A percentile compares a stretch with the other conserved stretches of the same genome.
These are phyloP conservation scores for Xylaria sp. DNA, from an alignment of 2,329 filamentous ascomycete genomes.

Conservation along the genomic window DNA sequence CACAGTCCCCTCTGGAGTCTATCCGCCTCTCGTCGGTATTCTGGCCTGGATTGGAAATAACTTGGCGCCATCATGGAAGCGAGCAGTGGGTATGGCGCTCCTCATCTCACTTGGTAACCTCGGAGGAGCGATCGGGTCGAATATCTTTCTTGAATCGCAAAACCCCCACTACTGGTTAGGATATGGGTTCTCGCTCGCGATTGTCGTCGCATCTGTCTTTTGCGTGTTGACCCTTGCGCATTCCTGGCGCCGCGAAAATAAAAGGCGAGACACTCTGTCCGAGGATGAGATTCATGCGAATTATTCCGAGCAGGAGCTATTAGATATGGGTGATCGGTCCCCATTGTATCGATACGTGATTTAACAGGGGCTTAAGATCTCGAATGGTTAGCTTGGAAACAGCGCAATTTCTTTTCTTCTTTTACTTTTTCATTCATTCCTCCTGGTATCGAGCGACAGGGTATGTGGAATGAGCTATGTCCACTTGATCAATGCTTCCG, in stretches of 20 bases:
- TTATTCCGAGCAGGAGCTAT: slow-evolving; percentile 6
- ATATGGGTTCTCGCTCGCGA: slow-evolving; percentile 3
- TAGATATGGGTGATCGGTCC: slow-evolving; percentile 4
- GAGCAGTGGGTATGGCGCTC: slow-evolving; percentile 1
- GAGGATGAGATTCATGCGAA: background rate
- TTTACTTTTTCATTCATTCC: no score
- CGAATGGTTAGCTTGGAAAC: background rate
- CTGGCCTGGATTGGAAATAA: slow-evolving; percentile 6
- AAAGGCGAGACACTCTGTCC: background rate
- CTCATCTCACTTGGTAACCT: slow-evolving; percentile 1
- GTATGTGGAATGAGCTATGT: no score
- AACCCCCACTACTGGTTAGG: slow-evolving; percentile 3
- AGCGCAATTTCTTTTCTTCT: background rate
- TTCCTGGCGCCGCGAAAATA: background rate
- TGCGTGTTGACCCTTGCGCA: background rate
- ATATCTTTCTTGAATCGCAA: background rate
- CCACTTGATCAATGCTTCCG: no score
- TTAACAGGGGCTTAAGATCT: background rate
- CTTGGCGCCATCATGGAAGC: slow-evolving; percentile 10
- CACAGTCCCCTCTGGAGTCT: background rate
- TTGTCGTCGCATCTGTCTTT: background rate
- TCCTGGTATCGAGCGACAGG: no score
- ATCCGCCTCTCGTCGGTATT: slow-evolving; percentile 7
- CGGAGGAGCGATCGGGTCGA: background rate
- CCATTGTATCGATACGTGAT: slow-evolving; percentile 5